These are phyloP conservation scores for Pseudogymnoascus verrucosus DNA, from an alignment of 2,329 filamentous ascomycete species.

Conservation along the genomic window DNA sequence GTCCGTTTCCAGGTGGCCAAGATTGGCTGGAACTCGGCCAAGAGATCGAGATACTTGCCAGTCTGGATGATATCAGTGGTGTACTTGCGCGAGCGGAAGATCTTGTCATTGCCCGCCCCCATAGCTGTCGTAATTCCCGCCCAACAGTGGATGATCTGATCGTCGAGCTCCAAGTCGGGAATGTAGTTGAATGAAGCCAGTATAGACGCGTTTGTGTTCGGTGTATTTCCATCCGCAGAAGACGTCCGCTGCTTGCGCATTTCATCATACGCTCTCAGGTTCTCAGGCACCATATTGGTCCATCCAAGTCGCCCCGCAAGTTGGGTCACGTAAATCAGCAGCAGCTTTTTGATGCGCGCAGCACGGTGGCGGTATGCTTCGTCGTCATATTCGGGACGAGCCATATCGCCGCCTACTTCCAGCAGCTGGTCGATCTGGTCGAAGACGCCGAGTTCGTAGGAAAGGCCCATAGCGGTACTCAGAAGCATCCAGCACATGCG, in stretches of 20 bases:
- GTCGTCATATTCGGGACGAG: conserved; percentile 62
- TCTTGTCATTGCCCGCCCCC: conserved; percentile 78
- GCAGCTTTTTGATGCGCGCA: conserved; percentile 72
- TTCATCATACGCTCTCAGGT: conserved; percentile 48
- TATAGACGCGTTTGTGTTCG: conserved; percentile 48
- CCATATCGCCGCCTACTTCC: conserved; percentile 49
- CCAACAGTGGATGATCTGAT: conserved; percentile 80
- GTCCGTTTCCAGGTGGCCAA: conserved; percentile 72
- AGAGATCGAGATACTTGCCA: conserved; percentile 71
- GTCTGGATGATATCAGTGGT: conserved; percentile 84
- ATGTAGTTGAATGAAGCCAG: conserved; percentile 58
- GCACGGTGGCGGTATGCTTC: conserved; percentile 70
- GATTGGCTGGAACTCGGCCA: conserved; percentile 74
- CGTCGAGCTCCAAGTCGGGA: conserved; percentile 57
- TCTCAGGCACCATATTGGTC: conserved; percentile 83
- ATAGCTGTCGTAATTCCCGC: conserved; percentile 87
- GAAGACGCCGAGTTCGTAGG: conserved; percentile 92
- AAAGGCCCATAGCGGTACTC: conserved; percentile 80
- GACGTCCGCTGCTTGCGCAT: conserved; percentile 36
- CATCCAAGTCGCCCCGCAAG: conserved; percentile 87
- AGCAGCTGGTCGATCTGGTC: conserved; percentile 73
- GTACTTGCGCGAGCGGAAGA: conserved; percentile 81
- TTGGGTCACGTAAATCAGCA: conserved; percentile 87
- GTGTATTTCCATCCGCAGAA: conserved; percentile 47
- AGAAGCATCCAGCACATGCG: conserved; percentile 98